Percentiles rank a stretch among this genome's conserved stretches.
These are phyloP conservation scores for Solanum sejunctum DNA, from an alignment of 257 asterid species.

Conservation along the genomic window DNA sequence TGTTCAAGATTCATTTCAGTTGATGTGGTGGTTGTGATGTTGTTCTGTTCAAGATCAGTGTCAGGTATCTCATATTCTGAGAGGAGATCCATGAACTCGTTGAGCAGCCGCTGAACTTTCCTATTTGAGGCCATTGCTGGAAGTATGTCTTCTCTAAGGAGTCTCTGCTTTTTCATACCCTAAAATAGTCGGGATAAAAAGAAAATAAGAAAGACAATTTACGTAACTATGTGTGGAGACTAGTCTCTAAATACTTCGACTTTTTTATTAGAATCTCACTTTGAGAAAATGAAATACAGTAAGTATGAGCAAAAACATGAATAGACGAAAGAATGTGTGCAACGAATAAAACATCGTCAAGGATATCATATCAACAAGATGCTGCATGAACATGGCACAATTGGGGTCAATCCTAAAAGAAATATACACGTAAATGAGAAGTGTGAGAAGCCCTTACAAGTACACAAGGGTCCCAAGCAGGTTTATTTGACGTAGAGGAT, in stretches of 20 bases:
- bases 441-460: slow-evolving; percentile 43
- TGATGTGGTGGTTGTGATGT: slow-evolving; percentile 7
- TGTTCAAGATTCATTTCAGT: slow-evolving; percentile 16
- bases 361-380: neutral
- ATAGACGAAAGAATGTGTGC: neutral
- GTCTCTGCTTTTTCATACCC: slow-evolving; percentile 92
- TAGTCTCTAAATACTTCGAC: neutral
- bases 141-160: slow-evolving; percentile 87
- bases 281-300: neutral
- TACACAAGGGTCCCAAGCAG: slow-evolving; percentile 71
- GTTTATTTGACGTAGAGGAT: slow-evolving; percentile 22
- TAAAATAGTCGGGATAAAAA: slow-evolving; percentile 11
- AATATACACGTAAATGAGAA: neutral
- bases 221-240: neutral
- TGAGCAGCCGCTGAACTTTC: slow-evolving; percentile 82
- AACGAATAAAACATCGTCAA: neutral
- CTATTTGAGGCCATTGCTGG: slow-evolving; percentile 98
- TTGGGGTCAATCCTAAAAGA: neutral
- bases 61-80: slow-evolving; percentile 49
- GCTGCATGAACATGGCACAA: neutral
- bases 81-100: slow-evolving; percentile 72
- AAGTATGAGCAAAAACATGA: neutral
- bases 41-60: slow-evolving; percentile 9
- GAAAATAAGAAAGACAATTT: neutral
- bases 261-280: neutral